A percentile compares a stretch with the other conserved stretches of the same genome.
Conservation (phyloP, 129 eudicot species). For the Solidago caesia region DNA sequence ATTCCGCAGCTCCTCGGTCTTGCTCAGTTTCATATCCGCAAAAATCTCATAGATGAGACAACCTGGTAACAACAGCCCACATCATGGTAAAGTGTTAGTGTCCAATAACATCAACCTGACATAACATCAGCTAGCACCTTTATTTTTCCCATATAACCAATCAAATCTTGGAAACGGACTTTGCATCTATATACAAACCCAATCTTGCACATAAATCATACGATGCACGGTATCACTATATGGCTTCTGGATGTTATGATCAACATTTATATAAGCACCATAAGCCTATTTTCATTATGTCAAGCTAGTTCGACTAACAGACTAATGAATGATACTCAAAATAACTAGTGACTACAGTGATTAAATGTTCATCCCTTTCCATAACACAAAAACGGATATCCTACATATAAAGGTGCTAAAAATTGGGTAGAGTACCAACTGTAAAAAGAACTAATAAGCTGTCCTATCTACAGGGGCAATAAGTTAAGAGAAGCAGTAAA, state of each 20-base stretch:
- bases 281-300: not conserved
- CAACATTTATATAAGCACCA: not conserved
- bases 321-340: not conserved
- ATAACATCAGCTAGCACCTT: conserved; percentile 9
- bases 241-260: not conserved
- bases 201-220: not conserved
- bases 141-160: not conserved
- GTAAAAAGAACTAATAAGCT: conserved; percentile 1
- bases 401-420: not conserved
- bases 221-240: too few species aligned
- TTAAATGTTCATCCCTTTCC: too few species aligned
- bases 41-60: conserved; percentile 94
- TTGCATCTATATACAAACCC: not conserved
- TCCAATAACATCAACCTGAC: conserved; percentile 7
- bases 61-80: conserved; percentile 46
- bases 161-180: not conserved
- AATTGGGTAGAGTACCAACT: not conserved
- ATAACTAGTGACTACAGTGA: not conserved
- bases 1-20: conserved; percentile 91
- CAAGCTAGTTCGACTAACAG: conserved; percentile 16
- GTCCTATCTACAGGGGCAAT: conserved; percentile 3
- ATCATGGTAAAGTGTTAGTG: conserved; percentile 18
- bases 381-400: not conserved
- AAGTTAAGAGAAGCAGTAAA: not conserved
- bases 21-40: conserved; percentile 67